These are phyloP conservation scores for Syzygium grande DNA, from an alignment of 345 rosid genomes.

Conservation along the genomic window DNA sequence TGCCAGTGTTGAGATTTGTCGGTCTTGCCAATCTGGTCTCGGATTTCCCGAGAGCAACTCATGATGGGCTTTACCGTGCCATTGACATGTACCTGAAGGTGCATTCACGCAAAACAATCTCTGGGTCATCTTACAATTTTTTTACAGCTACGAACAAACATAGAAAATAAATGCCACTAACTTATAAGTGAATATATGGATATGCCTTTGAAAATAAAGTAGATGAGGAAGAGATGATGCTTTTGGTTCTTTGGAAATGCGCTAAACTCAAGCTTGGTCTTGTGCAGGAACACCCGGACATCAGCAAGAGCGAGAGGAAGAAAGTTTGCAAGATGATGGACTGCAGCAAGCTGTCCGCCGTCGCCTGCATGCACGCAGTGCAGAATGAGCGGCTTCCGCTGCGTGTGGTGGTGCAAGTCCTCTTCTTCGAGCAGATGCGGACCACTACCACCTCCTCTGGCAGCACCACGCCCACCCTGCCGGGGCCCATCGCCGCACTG, in stretches of 20 bases:
- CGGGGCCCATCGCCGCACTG: constrained; percentile 33
- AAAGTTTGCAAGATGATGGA: constrained; percentile 61
- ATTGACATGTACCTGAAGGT: constrained; percentile 78
- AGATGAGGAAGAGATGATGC: background rate
- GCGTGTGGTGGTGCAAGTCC: constrained; percentile 78
- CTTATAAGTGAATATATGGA: background rate
- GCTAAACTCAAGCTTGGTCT: background rate
- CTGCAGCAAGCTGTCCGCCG: constrained; percentile 71
- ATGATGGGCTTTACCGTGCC: constrained; percentile 67
- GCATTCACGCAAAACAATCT: background rate
- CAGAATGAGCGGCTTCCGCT: constrained; percentile 85
- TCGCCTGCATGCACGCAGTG: constrained; percentile 74
- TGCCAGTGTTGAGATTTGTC: constrained; percentile 30
- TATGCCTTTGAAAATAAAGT: background rate
- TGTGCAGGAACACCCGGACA: constrained; percentile 52
- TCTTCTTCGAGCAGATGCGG: constrained; percentile 78
- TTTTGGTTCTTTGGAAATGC: background rate
- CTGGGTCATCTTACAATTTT: background rate
- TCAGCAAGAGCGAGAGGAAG: constrained; percentile 64
- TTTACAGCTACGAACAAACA: background rate
- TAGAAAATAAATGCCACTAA: background rate
- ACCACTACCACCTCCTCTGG: constrained; percentile 39
- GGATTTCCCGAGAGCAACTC: constrained; percentile 42
- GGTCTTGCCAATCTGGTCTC: constrained; percentile 36
- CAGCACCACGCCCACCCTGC: constrained; percentile 45